These are phyloP conservation scores for Tolypocladium paradoxum DNA, from an alignment of 2,329 filamentous ascomycete species.

Conservation along the genomic window DNA sequence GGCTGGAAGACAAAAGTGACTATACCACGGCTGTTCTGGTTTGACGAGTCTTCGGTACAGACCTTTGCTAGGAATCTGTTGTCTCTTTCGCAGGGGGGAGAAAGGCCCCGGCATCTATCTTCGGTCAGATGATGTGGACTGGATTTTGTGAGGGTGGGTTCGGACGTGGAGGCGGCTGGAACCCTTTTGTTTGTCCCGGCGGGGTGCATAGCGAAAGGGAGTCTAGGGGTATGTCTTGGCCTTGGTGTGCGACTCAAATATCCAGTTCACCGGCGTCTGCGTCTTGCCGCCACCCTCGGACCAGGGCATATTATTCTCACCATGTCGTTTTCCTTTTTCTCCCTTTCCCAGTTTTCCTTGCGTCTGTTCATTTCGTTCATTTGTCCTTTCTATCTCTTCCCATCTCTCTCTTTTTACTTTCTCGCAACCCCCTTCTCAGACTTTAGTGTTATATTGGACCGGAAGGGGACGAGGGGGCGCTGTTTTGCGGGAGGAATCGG, in stretches of 20 bases:
- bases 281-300: slow-evolving; percentile 1
- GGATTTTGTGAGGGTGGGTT: slow-evolving; percentile 7
- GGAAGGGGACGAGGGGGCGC: background rate
- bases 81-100: slow-evolving; percentile 20
- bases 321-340: background rate
- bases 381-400: background rate
- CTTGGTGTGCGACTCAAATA: slow-evolving; percentile 23
- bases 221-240: slow-evolving; percentile 28
- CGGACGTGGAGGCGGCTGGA: slow-evolving; percentile 28
- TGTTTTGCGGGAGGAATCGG: background rate
- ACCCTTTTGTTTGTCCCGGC: slow-evolving; percentile 26
- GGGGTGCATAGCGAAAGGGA: slow-evolving; percentile 34
- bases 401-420: background rate
- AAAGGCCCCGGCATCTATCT: slow-evolving; percentile 5
- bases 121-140: slow-evolving; percentile 8
- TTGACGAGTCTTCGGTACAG: slow-evolving; percentile 21
- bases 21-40: slow-evolving; percentile 25
- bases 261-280: slow-evolving; percentile 17
- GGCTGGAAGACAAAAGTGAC: slow-evolving; percentile 31
- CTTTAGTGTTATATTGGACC: background rate
- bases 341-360: background rate
- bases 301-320: slow-evolving; percentile 1
- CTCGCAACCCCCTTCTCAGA: background rate
- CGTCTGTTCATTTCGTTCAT: background rate
- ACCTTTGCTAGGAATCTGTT: slow-evolving; percentile 17